Evolutionary conservation across 257 asterid species (phyloP).

Genomic region (Nicotiana sylvestris): DNA sequence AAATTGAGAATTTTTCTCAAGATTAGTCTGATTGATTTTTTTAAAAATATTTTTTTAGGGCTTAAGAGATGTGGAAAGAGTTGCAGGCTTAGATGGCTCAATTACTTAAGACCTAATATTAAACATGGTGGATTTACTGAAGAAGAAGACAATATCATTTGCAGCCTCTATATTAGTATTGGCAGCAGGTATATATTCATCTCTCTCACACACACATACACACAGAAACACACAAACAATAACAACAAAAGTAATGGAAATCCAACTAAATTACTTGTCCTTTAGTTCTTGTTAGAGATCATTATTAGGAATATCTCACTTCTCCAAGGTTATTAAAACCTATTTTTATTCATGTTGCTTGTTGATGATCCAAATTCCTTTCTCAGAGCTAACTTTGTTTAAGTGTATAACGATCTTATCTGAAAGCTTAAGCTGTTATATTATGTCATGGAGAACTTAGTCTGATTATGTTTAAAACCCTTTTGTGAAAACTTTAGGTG

Average conservation of each 20-base stretch:
- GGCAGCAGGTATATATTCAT: conserved; percentile 78
- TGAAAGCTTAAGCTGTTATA: background rate
- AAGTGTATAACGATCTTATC: background rate
- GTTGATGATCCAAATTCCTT: background rate
- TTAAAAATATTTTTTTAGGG: conserved; percentile 34
- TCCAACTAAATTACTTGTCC: conserved; percentile 49
- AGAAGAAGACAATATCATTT: conserved; percentile 93
- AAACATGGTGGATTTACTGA: conserved; percentile 96
- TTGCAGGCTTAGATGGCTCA: conserved; percentile 88
- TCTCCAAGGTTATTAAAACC: background rate
- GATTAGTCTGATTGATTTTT: background rate
- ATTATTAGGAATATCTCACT: conserved; percentile 20
- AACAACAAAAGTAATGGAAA: conserved; percentile 12
- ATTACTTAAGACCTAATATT: conserved; percentile 83
- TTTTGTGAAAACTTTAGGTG: conserved; percentile 35
- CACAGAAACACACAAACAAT: conserved; percentile 1
- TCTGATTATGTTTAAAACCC: background rate
- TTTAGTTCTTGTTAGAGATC: conserved; percentile 48
- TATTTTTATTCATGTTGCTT: background rate
- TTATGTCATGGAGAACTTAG: background rate
- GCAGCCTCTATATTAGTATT: conserved; percentile 93
- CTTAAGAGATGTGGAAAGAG: conserved; percentile 97
- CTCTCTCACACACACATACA: background rate
- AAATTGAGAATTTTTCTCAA: background rate
- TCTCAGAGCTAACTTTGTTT: background rate